These are phyloP conservation scores for Boletus subcaerulescens DNA, from an alignment of 768 basidiomycete species.

Conservation along the genomic window DNA sequence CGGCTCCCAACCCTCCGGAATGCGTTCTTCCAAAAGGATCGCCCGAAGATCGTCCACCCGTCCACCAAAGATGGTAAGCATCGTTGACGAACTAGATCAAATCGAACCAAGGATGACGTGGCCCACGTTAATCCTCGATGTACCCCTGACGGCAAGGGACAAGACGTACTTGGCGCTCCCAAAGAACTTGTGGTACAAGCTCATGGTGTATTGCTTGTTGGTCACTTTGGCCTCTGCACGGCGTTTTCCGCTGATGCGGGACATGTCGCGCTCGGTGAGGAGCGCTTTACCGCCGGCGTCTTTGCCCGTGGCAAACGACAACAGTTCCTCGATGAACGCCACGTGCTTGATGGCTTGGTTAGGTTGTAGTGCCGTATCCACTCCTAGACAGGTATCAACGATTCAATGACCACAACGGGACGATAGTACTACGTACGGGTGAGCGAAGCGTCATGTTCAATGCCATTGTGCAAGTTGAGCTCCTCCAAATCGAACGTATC, in stretches of 20 bases:
- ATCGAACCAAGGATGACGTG: neutral
- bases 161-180: conserved; percentile 63
- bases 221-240: conserved; percentile 51
- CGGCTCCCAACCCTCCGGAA: conserved; percentile 73
- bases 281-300: conserved; percentile 43
- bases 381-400: conserved; percentile 38
- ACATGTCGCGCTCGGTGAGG: conserved; percentile 58
- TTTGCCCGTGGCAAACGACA: conserved; percentile 59
- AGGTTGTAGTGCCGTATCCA: conserved; percentile 45
- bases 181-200: conserved; percentile 56
- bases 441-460: conserved; percentile 36
- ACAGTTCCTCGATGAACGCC: conserved; percentile 53
- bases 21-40: conserved; percentile 61
- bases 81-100: conserved; percentile 53
- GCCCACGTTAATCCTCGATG: neutral
- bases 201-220: conserved; percentile 59
- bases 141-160: too few relatives aligned
- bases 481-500: conserved; percentile 67
- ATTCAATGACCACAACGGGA: neutral
- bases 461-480: conserved; percentile 67
- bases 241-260: conserved; percentile 55
- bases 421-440: conserved; percentile 25
- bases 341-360: conserved; percentile 54
- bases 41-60: conserved; percentile 50
- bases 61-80: conserved; percentile 70